phyloP scores from a whole-genome alignment of 1,284 basidiomycete genomes.

The Cystobasidium slooffiae region DNA sequence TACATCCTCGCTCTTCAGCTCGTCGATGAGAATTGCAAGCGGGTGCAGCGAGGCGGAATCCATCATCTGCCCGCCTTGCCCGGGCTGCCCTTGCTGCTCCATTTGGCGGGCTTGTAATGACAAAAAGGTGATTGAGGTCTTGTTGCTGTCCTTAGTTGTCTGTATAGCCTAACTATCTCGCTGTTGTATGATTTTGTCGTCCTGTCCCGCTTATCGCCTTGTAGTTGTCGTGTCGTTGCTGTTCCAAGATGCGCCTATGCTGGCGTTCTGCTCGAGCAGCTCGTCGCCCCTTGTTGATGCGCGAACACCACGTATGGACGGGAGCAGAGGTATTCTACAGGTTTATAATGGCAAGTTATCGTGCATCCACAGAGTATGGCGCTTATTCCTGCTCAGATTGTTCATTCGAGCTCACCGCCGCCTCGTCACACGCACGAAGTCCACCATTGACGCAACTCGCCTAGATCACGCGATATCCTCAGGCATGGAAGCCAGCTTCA shows the following conservation, averaged over 20 bases:
- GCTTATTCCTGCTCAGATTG: too few species aligned
- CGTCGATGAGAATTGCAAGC: constrained; percentile 78
- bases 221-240: not conserved
- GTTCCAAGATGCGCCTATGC: not conserved
- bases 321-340: not conserved
- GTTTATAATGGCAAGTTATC: not conserved
- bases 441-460: not conserved
- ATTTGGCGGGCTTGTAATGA: not conserved
- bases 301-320: not conserved
- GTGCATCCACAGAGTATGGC: too few species aligned
- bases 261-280: not conserved
- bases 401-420: not conserved
- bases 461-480: not conserved
- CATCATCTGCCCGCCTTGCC: constrained; percentile 29
- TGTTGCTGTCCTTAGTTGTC: not conserved
- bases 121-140: not conserved
- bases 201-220: not conserved
- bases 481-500: too few species aligned
- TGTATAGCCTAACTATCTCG: too few species aligned
- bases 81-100: constrained; percentile 38
- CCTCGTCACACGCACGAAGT: not conserved
- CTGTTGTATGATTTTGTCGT: not conserved
- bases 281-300: constrained; percentile 11
- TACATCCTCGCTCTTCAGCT: constrained; percentile 94
- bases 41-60: constrained; percentile 46